Conservation (phyloP, 352 stramenopile genomes). For the Phytophthora pinifolia region DNA sequence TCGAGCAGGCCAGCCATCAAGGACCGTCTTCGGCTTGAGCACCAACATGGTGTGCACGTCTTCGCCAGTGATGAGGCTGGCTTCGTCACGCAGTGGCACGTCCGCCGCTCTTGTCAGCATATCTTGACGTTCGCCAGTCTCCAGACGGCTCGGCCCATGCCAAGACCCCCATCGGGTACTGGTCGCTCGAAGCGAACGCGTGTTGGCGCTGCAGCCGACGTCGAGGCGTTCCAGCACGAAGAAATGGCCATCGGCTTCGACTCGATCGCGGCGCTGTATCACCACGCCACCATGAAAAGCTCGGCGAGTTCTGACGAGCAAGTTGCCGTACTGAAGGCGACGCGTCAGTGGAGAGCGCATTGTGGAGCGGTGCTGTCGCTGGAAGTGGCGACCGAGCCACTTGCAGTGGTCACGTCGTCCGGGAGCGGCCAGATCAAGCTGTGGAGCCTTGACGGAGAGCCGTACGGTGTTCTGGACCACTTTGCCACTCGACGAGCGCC, state of each 20-base stretch:
- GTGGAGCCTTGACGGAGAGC: constrained; percentile 46
- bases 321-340: constrained; percentile 2
- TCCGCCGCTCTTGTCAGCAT: constrained; percentile 15
- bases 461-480: constrained; percentile 58
- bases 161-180: constrained; percentile 16
- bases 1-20: constrained; percentile 26
- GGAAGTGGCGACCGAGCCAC: constrained; percentile 35
- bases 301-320: neutral
- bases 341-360: constrained; percentile 48
- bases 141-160: constrained; percentile 4
- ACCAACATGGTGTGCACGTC: constrained; percentile 33
- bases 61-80: constrained; percentile 49
- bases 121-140: neutral
- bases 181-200: constrained; percentile 3
- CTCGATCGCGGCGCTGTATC: constrained; percentile 47
- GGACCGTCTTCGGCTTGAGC: constrained; percentile 29
- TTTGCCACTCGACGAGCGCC: constrained; percentile 61
- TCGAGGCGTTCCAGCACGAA: constrained; percentile 47
- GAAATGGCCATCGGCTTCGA: constrained; percentile 60
- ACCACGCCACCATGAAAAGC: constrained; percentile 29
- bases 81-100: constrained; percentile 40
- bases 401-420: constrained; percentile 51
- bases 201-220: constrained; percentile 11
- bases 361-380: constrained; percentile 38
- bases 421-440: constrained; percentile 58